Evolutionary conservation across 805 yeast species (phyloP), one percentile per base, ranked within the genome.

Genomic region (Yarrowia porcina): DNA sequence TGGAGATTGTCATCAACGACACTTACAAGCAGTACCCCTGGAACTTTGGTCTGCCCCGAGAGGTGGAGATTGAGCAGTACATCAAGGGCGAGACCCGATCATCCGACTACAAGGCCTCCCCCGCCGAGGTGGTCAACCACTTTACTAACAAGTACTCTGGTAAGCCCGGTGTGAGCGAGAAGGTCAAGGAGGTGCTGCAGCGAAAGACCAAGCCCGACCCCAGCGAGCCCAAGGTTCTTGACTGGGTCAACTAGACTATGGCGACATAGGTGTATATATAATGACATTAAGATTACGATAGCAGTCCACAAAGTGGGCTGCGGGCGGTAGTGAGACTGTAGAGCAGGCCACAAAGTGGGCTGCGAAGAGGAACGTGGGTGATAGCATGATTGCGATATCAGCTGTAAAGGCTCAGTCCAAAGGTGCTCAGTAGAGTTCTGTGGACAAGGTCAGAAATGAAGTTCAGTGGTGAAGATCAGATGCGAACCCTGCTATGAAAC

Each of bases 41-140:
- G 76, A 76, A 82, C 69, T 87, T 84, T 80, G 97, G 96, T 30
- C 79, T 94, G 67, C 98, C 98, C 59, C 78, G 83, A 12, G 90
- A 88, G 74, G 66, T 72, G 36, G 88, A 84, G 65, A 79, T 93
- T 64, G 82, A 81, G 69, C 77, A 78, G 57, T 89, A 82, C 73
- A 83, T 92, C 63, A 83, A 83, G 30, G 96, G 96, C 18, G 80
- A 80, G 63, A 89, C 84, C 72, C 84, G 84, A 23, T 75, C 84
- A n/a, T 79, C 81, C 66, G 80, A 86, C 42, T 85, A 81, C 72
- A 84, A 88, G 71, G 87, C 86, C 17, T 85, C 93, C 1, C 85
- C 82, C 65, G 74, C 76, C 50, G 96, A 89, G 67, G 87, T 89
- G 7, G 65, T 86, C 66, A 56, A 41, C 49, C 84, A 85, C 72